Evolutionary conservation across 306 rosid species (phyloP).

Genomic region (Quercus variabilis): DNA sequence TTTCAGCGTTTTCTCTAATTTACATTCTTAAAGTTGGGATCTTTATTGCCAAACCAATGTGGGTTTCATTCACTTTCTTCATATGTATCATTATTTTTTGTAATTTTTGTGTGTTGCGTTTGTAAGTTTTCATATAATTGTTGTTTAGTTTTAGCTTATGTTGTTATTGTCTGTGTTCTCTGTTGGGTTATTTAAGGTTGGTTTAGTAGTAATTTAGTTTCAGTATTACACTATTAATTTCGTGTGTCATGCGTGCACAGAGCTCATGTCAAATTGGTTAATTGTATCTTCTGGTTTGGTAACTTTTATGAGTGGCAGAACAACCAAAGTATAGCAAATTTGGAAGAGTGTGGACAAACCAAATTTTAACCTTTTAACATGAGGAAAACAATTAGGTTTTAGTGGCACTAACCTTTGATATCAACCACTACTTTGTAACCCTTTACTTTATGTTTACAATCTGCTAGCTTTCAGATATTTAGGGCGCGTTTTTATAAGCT

Average conservation of each 20-base stretch:
- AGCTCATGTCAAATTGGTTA: too few relatives aligned
- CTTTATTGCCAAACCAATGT: background rate
- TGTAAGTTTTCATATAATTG: background rate
- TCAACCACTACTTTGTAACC: background rate
- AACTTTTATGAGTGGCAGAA: too few relatives aligned
- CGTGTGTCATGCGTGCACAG: too few relatives aligned
- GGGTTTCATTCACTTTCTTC: background rate
- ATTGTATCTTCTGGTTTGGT: too few relatives aligned
- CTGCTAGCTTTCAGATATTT: too few relatives aligned
- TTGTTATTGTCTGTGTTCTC: too few relatives aligned
- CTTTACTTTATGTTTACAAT: background rate
- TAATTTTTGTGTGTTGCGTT: background rate
- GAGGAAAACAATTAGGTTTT: background rate
- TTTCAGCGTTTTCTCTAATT: background rate
- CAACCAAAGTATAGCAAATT: too few relatives aligned
- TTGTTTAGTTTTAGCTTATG: too few relatives aligned
- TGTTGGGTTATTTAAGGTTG: too few relatives aligned
- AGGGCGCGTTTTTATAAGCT: too few relatives aligned
- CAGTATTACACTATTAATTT: too few relatives aligned
- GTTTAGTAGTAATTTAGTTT: too few relatives aligned
- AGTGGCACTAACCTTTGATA: background rate
- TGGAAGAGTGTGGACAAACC: background rate
- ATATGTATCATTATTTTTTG: background rate
- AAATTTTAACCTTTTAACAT: background rate
- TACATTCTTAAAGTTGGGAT: background rate